Base-by-base conservation (phyloP, 805 yeast genomes). In the Ogataea siamensis region DNA sequence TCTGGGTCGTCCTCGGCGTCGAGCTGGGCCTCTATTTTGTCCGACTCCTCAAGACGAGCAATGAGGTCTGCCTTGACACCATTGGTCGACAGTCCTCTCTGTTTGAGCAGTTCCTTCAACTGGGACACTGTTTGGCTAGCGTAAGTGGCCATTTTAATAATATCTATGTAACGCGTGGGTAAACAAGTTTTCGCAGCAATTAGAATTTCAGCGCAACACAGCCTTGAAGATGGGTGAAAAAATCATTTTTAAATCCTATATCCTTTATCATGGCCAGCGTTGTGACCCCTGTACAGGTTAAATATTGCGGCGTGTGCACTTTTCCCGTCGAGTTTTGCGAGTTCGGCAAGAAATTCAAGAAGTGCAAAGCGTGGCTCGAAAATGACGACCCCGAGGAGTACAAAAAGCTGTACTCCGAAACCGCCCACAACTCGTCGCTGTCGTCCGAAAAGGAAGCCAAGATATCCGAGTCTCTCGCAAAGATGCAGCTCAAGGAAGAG, bases 261-360 rank as follows among this genome's bases (percentile, higher is more conserved):
- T 28, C 26, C 32, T 25, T 28, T 15, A 39, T 21, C 14, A 29
- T 34, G 34, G 15, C 32, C 7, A 19, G 13, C 11, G 39, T 34
- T 21, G 10, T 51, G 29, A 36, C 33, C 23, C 60, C 60, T 4
- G 51, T 52, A 8, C 54, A 59, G 16, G 75, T 80, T 14, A 54
- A 73, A 11, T 87, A 87, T 64, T 87, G 96, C 59, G 87, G 78
- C 5, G 74, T 86, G 10, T 87, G 96, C 58, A 65, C 87, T 1
- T 80, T 74, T 56, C 95, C 96, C n/a, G 87, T 87, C 4, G 96
- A 80, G 62, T 89, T 80, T 65, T 89, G 98, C 66, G 97, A 91
- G 58, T 89, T 89, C 57, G 93, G 95, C 9, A 85, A 83, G 31
- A 66, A 80, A 18, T 72, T 85, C 62, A 82, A 80, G 57, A 78